phyloP scores from a whole-genome alignment of 805 yeast genomes.

The Candida sanyiensis region DNA sequence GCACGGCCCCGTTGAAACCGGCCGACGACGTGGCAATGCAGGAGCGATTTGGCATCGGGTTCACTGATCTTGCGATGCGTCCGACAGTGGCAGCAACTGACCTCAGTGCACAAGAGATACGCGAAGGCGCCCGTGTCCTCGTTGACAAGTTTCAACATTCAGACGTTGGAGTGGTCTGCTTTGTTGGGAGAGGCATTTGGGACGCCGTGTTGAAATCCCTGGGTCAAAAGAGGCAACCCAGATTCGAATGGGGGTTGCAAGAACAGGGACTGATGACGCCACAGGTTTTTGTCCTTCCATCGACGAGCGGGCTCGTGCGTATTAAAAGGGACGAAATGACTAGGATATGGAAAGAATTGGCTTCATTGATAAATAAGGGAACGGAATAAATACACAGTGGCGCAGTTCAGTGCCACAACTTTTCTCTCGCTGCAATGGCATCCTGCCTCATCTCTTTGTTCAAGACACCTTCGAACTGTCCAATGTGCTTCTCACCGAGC shows the following conservation, averaged over 20 bases:
- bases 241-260: slow-evolving; percentile 52
- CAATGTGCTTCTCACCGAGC: slow-evolving; percentile 14
- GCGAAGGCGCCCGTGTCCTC: slow-evolving; percentile 47
- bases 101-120: slow-evolving; percentile 46
- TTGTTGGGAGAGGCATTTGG: slow-evolving; percentile 77
- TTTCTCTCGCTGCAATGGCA: slow-evolving; percentile 14
- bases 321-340: slow-evolving; percentile 41
- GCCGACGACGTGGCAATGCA: slow-evolving; percentile 36
- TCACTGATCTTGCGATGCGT: slow-evolving; percentile 63
- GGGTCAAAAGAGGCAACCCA: slow-evolving; percentile 19
- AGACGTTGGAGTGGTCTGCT: slow-evolving; percentile 41
- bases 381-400: neutral
- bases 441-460: slow-evolving; percentile 10
- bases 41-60: slow-evolving; percentile 47
- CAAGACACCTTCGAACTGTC: slow-evolving; percentile 5
- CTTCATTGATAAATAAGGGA: slow-evolving; percentile 3
- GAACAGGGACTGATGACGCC: slow-evolving; percentile 15
- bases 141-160: slow-evolving; percentile 36
- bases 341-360: slow-evolving; percentile 42
- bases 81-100: slow-evolving; percentile 58
- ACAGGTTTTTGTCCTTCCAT: slow-evolving; percentile 63
- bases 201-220: slow-evolving; percentile 42
- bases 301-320: slow-evolving; percentile 68
- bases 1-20: slow-evolving; percentile 20
- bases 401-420: slow-evolving; percentile 13